Conservation (phyloP, 257 asterid species). For the Fraxinus anomala region DNA sequence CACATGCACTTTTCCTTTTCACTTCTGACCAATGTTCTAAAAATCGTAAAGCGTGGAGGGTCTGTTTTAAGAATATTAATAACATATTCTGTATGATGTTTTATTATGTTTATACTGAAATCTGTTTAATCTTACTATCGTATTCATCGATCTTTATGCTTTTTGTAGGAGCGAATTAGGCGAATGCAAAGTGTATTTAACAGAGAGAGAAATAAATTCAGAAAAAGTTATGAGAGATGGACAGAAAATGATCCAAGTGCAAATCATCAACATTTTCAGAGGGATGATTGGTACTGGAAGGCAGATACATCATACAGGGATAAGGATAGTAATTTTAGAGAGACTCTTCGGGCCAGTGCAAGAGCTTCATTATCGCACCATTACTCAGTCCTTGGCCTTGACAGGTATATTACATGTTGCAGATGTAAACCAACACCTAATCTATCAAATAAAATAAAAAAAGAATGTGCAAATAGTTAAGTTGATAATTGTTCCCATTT, state of each 20-base stretch:
- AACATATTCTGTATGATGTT: neutral
- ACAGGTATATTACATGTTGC: constrained; percentile 54
- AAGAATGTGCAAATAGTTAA: neutral
- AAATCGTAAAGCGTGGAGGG: too few relatives aligned
- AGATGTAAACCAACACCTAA: constrained; percentile 19
- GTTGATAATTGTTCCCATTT: neutral
- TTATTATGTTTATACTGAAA: constrained; percentile 11
- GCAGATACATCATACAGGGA: constrained; percentile 63
- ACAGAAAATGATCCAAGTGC: constrained; percentile 60
- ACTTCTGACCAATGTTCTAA: neutral
- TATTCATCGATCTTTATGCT: constrained; percentile 26
- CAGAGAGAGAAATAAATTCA: constrained; percentile 76
- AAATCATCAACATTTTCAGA: constrained; percentile 81
- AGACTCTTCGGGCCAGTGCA: constrained; percentile 49
- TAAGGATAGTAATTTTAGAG: constrained; percentile 50
- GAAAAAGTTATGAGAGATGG: constrained; percentile 83
- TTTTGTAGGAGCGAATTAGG: constrained; percentile 78
- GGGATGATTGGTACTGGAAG: constrained; percentile 97
- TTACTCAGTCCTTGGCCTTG: constrained; percentile 90
- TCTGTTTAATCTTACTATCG: constrained; percentile 15
- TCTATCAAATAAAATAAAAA: neutral
- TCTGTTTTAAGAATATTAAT: too few relatives aligned
- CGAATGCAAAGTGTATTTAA: constrained; percentile 93
- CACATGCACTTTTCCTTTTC: neutral
- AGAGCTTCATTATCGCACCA: constrained; percentile 67